A percentile compares a stretch with the other conserved stretches of the same genome.
phyloP scores from a whole-genome alignment of 306 rosid species.

The Vigna radiata region DNA sequence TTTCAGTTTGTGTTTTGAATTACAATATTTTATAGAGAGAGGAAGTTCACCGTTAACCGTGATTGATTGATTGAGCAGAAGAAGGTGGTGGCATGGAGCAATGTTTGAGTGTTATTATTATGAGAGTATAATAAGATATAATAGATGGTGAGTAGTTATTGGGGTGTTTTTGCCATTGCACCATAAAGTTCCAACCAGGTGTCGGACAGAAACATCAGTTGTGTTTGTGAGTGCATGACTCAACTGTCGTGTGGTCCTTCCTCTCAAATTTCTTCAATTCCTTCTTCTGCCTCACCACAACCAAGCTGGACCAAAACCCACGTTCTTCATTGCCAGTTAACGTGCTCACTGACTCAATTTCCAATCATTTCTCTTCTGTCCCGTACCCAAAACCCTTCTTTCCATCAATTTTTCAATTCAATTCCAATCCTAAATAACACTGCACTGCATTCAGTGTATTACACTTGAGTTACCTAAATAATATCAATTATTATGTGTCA shows the following conservation, averaged over 20 bases:
- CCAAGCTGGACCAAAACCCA: constrained; percentile 8
- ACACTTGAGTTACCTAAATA: too few species aligned
- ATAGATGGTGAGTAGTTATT: not conserved
- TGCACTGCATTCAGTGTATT: too few species aligned
- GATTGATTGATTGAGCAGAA: not conserved
- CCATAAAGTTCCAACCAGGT: constrained; percentile 20
- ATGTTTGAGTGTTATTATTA: not conserved
- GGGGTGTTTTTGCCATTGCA: constrained; percentile 20
- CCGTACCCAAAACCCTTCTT: not conserved
- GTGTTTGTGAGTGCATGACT: constrained; percentile 20
- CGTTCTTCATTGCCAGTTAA: not conserved
- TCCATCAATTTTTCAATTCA: not conserved
- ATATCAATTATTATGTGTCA: too few species aligned
- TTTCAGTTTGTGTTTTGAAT: not conserved
- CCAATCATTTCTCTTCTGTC: constrained; percentile 13
- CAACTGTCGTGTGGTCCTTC: not conserved
- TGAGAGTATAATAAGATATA: not conserved
- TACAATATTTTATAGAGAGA: not conserved
- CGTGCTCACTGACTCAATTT: not conserved
- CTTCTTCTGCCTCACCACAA: constrained; percentile 3
- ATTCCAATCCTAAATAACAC: too few species aligned
- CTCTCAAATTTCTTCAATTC: not conserved
- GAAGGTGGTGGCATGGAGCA: not conserved
- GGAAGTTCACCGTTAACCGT: not conserved
- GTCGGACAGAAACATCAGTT: constrained; percentile 3